Base-by-base conservation (phyloP, 805 yeast species). In the Saccharomyces paradoxus region DNA sequence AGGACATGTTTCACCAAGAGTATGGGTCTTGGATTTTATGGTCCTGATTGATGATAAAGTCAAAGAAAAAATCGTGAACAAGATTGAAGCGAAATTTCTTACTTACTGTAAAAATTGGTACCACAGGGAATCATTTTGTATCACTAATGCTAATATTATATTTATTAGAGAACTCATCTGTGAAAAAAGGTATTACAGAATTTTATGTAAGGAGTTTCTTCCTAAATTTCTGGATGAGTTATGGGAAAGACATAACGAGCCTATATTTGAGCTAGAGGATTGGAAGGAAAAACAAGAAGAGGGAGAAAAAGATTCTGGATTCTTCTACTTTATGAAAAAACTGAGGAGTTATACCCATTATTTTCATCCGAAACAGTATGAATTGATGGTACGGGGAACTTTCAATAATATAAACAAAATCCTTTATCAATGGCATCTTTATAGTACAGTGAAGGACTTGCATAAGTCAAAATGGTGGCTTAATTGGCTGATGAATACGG, bases 161-260 rank as follows among this genome's bases (percentile, higher is more conserved):
- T 54, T 61, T 4, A 53, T 65, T 2, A 59, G 51, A 22, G 53
- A 60, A 21, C 37, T 59, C 1, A 24, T 62, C 2, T 59, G 59
- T 14, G 50, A 52, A 12, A 29, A 49, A 2, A 49, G 52, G n/a
- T 62, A 54, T 44, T 41, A 50, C n/a, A 37, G 49, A 24, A 52
- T 63, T 28, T 51, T 53, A 14, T 41, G 50, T 5, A 56, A 46
- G 10, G 22, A 49, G 8, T 59, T 64, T 50, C 31, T 63, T n/a
- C 49, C 56, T 0, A 53, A 53, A 2, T 62, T 65, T 29, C 32
- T 58, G 17, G 53, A 56, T 8, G 62, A 63, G 27, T 47, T 64
- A 14, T 66, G 67, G 66, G 61, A 62, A 27, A 54, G 57, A 17
- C 58, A 65, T 51, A 66, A 62, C 49, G 66, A 65, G 49, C 63